Evolutionary conservation across 108 stramenopile genomes (phyloP).

Genomic region (Chaetoceros muelleri): DNA sequence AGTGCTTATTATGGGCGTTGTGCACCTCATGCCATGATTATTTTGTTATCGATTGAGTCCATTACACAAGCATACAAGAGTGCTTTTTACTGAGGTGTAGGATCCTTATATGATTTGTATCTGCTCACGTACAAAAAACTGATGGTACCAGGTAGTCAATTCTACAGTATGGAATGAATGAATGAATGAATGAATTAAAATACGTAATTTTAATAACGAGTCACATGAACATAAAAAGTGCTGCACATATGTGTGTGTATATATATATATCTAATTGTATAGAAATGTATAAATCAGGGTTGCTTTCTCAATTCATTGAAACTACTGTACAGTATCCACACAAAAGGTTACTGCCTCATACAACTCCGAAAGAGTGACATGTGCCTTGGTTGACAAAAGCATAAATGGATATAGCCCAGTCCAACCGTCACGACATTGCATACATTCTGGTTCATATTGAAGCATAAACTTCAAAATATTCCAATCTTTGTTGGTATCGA

Average conservation of each 20-base stretch:
- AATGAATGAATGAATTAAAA: too few species aligned
- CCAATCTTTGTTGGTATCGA: neutral
- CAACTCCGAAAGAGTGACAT: neutral
- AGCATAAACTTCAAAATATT: neutral
- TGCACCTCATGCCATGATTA: slow-evolving; percentile 99
- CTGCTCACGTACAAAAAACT: too few species aligned
- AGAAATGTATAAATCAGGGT: too few species aligned
- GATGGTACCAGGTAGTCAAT: too few species aligned
- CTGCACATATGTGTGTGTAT: too few species aligned
- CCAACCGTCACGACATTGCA: neutral
- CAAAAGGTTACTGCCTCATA: neutral
- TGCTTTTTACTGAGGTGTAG: slow-evolving; percentile 19
- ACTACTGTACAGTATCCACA: too few species aligned
- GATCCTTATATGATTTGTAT: slow-evolving; percentile 10
- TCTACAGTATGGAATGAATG: too few species aligned
- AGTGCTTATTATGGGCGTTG: slow-evolving; percentile 95
- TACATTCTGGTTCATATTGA: neutral
- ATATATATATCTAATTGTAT: too few species aligned
- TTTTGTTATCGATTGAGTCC: slow-evolving; percentile 90
- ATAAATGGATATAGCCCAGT: neutral
- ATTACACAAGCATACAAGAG: slow-evolving; percentile 73
- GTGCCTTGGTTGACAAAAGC: neutral
- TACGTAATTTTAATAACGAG: too few species aligned
- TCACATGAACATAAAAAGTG: too few species aligned
- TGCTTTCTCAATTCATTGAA: too few species aligned